Evolutionary conservation across 148 eudicot genomes (phyloP).

Genomic region (Rhododendron molle): DNA sequence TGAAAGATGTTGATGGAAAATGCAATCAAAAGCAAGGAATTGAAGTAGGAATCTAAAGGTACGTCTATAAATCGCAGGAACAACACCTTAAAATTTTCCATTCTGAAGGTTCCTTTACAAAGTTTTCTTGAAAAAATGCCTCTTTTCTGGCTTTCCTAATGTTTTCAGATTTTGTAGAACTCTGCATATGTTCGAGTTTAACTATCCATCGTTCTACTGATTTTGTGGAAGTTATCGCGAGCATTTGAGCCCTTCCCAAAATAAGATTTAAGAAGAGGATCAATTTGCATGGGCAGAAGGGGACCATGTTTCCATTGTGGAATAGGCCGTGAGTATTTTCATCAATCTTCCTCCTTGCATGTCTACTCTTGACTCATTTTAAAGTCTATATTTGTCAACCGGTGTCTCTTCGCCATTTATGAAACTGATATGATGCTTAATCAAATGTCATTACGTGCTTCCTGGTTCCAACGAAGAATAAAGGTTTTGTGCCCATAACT

Average conservation of each 20-base stretch:
- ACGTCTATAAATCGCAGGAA: background rate
- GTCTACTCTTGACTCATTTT: background rate
- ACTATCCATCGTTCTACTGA: background rate
- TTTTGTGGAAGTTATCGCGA: background rate
- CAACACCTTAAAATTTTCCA: background rate
- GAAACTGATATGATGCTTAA: background rate
- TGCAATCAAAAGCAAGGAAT: background rate
- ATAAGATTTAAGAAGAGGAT: background rate
- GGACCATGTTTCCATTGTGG: conserved; percentile 27
- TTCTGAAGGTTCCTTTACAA: background rate
- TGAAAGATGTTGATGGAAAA: background rate
- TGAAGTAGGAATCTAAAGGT: conserved; percentile 2
- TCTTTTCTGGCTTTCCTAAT: background rate
- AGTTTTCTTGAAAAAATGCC: background rate
- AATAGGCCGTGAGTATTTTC: conserved; percentile 20
- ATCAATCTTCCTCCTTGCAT: background rate
- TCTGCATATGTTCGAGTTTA: background rate
- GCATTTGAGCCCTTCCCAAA: background rate
- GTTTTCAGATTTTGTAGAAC: background rate
- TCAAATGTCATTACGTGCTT: background rate
- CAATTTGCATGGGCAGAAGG: conserved; percentile 11
- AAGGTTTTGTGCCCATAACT: background rate
- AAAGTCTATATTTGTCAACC: background rate
- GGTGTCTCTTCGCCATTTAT: background rate
- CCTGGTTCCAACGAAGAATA: background rate